These are phyloP conservation scores for Lantana camara DNA, from an alignment of 257 asterid species.

Conservation along the genomic window DNA sequence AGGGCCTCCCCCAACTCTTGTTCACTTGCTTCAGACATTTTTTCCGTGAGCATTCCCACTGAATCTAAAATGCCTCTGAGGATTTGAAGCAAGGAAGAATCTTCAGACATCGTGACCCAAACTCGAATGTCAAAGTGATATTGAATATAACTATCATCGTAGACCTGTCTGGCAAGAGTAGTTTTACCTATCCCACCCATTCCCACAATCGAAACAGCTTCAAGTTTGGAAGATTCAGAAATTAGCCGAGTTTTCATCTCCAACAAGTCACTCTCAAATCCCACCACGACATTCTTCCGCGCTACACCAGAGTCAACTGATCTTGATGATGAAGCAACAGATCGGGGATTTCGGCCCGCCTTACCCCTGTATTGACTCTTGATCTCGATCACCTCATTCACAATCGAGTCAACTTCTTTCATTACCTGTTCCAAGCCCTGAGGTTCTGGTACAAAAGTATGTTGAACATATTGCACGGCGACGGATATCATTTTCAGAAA, in stretches of 20 bases:
- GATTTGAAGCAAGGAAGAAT: background rate
- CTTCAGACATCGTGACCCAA: constrained; percentile 26
- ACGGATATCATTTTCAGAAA: background rate
- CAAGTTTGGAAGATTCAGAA: background rate
- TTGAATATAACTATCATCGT: too few relatives aligned
- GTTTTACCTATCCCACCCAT: too few relatives aligned
- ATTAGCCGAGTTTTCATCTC: background rate
- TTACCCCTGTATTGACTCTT: background rate
- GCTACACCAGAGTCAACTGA: background rate
- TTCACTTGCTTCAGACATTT: background rate
- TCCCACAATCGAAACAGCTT: constrained; percentile 20
- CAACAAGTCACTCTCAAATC: constrained; percentile 9
- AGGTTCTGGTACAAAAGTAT: too few relatives aligned
- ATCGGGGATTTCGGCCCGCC: background rate
- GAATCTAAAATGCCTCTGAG: constrained; percentile 13
- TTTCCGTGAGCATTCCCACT: background rate
- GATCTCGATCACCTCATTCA: background rate
- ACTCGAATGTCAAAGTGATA: too few relatives aligned
- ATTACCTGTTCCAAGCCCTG: background rate
- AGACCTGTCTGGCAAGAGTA: too few relatives aligned
- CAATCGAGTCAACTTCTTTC: background rate
- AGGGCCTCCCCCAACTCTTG: background rate
- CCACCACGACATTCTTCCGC: constrained; percentile 21
- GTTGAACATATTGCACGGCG: background rate
- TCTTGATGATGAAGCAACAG: background rate